Base-by-base conservation (phyloP, 2,329 filamentous ascomycete species). In the Neonectria ditissima region DNA sequence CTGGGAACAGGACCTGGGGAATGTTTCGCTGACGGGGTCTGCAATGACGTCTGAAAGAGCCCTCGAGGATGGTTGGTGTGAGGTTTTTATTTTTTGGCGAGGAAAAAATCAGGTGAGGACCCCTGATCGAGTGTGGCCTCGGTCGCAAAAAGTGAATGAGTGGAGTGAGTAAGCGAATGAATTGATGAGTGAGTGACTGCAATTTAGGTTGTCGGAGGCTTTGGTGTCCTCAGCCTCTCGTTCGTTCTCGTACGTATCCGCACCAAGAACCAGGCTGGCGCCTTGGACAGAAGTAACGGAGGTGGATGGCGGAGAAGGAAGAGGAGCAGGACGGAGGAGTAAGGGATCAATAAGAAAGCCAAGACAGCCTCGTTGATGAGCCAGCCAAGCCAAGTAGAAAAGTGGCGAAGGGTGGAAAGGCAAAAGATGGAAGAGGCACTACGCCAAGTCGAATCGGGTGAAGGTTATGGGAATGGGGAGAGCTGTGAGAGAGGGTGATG, bases 381-480 rank as follows among this genome's bases (percentile, higher is more conserved):
- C 26, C 45, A 20, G 45, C 45, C 45, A 32, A 50, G 32, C n/a
- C 45, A 20, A 50, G 45, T 28, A 30, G 18, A 32, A 50, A 32
- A 7, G 45, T 50, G 47, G 47, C 47, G 28, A 50, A 50, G 13
- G 47, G 47, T 50, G 47, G 26, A 50, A 50, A 50, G 26, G 47
- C 26, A 34, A 50, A 50, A 34, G 11, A 11, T 10, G 47, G n/a
- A 32, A 50, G 28, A 32, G 30, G 28, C 26, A 50, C 26, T 32
- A 28, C 28, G 18, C 47, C 26, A 34, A 5, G 30, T 30, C 47
- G 16, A n/a, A 50, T 32, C 28, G 47, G 26, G 28, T 10, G 11
- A 32, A 30, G 9, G 45, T 24, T 24, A 48, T 9, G 18, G 16
- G 28, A 47, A 48, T 22, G 45, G 26, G 11, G 47, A 20, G 47